Conservation (phyloP, 352 stramenopile genomes). For the Phytophthora hibernalis region DNA sequence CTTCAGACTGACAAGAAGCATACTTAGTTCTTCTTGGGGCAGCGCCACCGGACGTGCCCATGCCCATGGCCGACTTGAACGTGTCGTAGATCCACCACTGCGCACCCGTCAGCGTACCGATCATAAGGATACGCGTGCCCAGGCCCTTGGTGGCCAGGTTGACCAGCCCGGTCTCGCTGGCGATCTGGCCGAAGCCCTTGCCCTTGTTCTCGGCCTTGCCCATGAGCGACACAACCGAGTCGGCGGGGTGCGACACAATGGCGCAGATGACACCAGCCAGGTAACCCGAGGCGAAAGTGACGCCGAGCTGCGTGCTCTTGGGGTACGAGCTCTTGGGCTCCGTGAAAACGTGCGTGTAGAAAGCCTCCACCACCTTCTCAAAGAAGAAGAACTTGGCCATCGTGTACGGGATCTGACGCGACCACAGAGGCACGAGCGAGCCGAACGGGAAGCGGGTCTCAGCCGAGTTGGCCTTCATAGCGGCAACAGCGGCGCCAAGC, state of each 20-base stretch:
- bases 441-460: slow-evolving; percentile 93
- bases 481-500: slow-evolving; percentile 84
- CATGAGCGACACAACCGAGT: slow-evolving; percentile 99
- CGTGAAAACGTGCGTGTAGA: slow-evolving; percentile 92
- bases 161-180: slow-evolving; percentile 74
- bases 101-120: slow-evolving; percentile 95
- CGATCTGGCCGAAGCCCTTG: slow-evolving; percentile 91
- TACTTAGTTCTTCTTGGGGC: slow-evolving; percentile 74
- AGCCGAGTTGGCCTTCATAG: slow-evolving; percentile 90
- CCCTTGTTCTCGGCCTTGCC: slow-evolving; percentile 92
- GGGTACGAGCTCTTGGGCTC: slow-evolving; percentile 92
- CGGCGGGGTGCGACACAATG: slow-evolving; percentile 99
- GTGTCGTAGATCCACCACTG: slow-evolving; percentile 98
- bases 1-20: slow-evolving; percentile 18
- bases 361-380: slow-evolving; percentile 89
- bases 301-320: slow-evolving; percentile 94
- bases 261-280: slow-evolving; percentile 99
- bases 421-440: slow-evolving; percentile 91
- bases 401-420: slow-evolving; percentile 98
- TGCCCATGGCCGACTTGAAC: slow-evolving; percentile 94
- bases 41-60: slow-evolving; percentile 90
- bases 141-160: slow-evolving; percentile 91
- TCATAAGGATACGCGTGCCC: slow-evolving; percentile 95
- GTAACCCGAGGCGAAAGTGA: slow-evolving; percentile 98
- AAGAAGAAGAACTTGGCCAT: slow-evolving; percentile 99